A percentile compares a stretch with the other conserved stretches of the same genome.
These are phyloP conservation scores for Aspergillus haitiensis DNA, from an alignment of 495 filamentous ascomycete genomes.

Conservation along the genomic window DNA sequence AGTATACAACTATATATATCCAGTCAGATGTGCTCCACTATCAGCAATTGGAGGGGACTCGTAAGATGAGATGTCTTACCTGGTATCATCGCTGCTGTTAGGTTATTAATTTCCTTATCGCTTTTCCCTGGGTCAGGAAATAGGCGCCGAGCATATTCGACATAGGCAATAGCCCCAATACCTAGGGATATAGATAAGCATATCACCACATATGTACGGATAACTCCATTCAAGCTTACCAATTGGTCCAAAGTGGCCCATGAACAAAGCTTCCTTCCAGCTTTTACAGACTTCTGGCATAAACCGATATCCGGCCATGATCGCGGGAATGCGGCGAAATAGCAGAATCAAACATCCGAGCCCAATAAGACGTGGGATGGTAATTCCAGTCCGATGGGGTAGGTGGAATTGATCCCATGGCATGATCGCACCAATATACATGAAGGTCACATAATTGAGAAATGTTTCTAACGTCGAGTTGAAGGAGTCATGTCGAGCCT, in stretches of 20 bases:
- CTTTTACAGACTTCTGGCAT: slow-evolving; percentile 37
- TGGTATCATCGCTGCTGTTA: slow-evolving; percentile 51
- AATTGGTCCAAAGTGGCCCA: slow-evolving; percentile 21
- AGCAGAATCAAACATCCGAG: slow-evolving; percentile 37
- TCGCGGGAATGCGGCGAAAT: slow-evolving; percentile 41
- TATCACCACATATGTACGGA: background rate
- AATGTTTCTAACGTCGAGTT: slow-evolving; percentile 36
- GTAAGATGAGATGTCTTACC: slow-evolving; percentile 21
- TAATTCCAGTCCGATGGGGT: slow-evolving; percentile 33
- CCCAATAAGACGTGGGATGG: slow-evolving; percentile 30
- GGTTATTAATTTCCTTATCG: slow-evolving; percentile 52
- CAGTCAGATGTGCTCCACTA: slow-evolving; percentile 3
- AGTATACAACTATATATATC: slow-evolving; percentile 50
- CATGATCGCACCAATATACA: slow-evolving; percentile 46
- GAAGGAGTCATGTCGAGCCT: slow-evolving; percentile 42
- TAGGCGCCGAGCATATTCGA: slow-evolving; percentile 55
- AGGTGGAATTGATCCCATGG: slow-evolving; percentile 39
- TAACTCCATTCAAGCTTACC: slow-evolving; percentile 24
- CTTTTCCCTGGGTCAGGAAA: slow-evolving; percentile 52
- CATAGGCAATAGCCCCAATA: slow-evolving; percentile 40
- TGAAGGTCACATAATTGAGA: slow-evolving; percentile 44
- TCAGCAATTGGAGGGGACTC: background rate
- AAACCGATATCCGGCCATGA: slow-evolving; percentile 40
- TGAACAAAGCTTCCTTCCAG: background rate
- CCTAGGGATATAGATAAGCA: slow-evolving; percentile 27